Conservation (phyloP, 2,329 filamentous ascomycete genomes). For the Celoporthe dispersa region DNA sequence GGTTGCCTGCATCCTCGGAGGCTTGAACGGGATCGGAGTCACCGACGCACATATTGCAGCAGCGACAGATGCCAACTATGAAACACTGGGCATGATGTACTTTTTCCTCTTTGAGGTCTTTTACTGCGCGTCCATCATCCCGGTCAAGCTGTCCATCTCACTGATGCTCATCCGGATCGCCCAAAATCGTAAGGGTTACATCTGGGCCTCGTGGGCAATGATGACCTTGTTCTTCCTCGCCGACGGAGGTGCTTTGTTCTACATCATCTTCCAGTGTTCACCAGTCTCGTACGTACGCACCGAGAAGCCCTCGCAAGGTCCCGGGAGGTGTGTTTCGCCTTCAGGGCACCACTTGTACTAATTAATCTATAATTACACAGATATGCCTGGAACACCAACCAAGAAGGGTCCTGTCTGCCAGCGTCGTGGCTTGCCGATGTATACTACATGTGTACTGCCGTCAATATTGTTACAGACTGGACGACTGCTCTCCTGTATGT, state of each 20-base stretch:
- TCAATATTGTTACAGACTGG: slow-evolving; percentile 28
- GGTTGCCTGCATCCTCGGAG: slow-evolving; percentile 23
- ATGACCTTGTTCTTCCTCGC: slow-evolving; percentile 27
- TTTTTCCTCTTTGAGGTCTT: slow-evolving; percentile 30
- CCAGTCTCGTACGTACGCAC: slow-evolving; percentile 18
- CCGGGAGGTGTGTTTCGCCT: no score
- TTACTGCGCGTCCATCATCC: slow-evolving; percentile 28
- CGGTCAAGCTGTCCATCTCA: slow-evolving; percentile 28
- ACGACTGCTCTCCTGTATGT: slow-evolving; percentile 19
- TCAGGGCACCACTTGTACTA: no score
- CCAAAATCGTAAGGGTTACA: slow-evolving; percentile 25
- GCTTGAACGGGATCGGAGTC: slow-evolving; percentile 24
- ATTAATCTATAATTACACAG: background rate
- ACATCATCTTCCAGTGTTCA: slow-evolving; percentile 28
- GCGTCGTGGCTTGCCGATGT: slow-evolving; percentile 25
- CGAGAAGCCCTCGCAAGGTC: no score
- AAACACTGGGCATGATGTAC: slow-evolving; percentile 25
- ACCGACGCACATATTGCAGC: slow-evolving; percentile 12
- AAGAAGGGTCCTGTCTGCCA: slow-evolving; percentile 20
- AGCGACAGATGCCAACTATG: slow-evolving; percentile 20
- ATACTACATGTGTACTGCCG: slow-evolving; percentile 24
- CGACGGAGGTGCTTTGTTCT: slow-evolving; percentile 22
- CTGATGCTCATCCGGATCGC: slow-evolving; percentile 29
- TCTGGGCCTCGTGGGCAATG: slow-evolving; percentile 26
- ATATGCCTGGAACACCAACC: slow-evolving; percentile 27